phyloP scores from a whole-genome alignment of 1,139 yeast species.

The Geotrichum histeridarum region DNA sequence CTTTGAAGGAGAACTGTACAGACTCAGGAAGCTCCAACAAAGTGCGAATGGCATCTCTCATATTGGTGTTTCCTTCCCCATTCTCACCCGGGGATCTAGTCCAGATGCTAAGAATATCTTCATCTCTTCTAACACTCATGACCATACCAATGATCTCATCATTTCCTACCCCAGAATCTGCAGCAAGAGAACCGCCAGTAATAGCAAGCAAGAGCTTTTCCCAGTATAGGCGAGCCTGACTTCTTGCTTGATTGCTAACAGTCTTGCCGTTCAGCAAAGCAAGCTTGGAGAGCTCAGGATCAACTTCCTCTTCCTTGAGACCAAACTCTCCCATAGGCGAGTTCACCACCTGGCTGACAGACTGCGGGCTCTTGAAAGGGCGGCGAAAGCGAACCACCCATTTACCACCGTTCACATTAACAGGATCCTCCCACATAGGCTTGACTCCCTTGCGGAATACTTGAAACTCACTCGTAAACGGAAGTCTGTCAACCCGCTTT shows the following conservation, averaged over 20 bases:
- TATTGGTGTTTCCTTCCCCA: conserved; percentile 22
- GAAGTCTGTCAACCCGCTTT: conserved; percentile 46
- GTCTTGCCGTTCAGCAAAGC: conserved; percentile 13
- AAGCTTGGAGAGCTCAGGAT: conserved; percentile 9
- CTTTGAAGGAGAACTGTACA: conserved; percentile 30
- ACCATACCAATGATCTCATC: conserved; percentile 39
- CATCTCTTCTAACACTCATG: conserved; percentile 37
- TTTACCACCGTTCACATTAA: conserved; percentile 58
- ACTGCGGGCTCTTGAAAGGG: conserved; percentile 25
- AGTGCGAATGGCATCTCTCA: conserved; percentile 26
- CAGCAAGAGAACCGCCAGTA: conserved; percentile 33
- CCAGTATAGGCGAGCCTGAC: conserved; percentile 34
- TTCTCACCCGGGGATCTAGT: conserved; percentile 27
- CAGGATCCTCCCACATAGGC: conserved; percentile 72
- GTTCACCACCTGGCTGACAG: conserved; percentile 4
- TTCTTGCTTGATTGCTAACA: conserved; percentile 25
- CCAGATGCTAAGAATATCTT: conserved; percentile 39
- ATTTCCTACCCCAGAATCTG: conserved; percentile 22
- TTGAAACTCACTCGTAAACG: conserved; percentile 54
- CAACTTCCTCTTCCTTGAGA: conserved; percentile 1
- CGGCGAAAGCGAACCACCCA: conserved; percentile 54
- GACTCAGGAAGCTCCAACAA: conserved; percentile 29
- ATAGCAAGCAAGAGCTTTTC: conserved; percentile 35
- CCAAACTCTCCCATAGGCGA: conserved; percentile 6
- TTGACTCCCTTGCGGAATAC: conserved; percentile 59